Percentiles rank a stretch among this genome's conserved stretches.
These are phyloP conservation scores for Phytopythium cucurbitacearum DNA, from an alignment of 352 stramenopile genomes.

Conservation along the genomic window DNA sequence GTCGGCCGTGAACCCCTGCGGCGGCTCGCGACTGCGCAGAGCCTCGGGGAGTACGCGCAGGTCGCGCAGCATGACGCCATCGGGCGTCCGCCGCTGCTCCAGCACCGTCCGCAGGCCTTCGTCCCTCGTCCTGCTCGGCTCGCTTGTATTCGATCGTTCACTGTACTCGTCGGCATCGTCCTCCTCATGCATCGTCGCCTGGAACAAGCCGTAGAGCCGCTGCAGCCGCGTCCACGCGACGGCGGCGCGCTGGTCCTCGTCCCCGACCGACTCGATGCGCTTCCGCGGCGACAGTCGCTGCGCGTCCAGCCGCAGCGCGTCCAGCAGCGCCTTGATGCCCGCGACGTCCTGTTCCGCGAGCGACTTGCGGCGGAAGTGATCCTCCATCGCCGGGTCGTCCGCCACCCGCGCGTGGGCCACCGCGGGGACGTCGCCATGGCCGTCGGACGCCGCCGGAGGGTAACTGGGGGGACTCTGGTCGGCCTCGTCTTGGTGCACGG, in stretches of 20 bases:
- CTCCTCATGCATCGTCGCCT: conserved; percentile 23
- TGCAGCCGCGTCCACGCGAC: conserved; percentile 55
- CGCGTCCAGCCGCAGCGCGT: conserved; percentile 2
- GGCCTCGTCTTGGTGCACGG: conserved; percentile 49
- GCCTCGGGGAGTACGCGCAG: conserved; percentile 36
- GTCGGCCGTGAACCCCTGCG: conserved; percentile 62
- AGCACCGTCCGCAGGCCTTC: conserved; percentile 47
- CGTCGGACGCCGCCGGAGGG: conserved; percentile 12
- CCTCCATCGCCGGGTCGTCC: conserved; percentile 20
- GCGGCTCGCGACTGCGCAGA: conserved; percentile 14
- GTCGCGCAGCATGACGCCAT: conserved; percentile 46
- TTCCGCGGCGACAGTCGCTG: conserved; percentile 7
- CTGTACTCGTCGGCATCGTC: conserved; percentile 15
- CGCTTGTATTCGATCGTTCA: neutral
- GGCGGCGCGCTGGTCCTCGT: conserved; percentile 47
- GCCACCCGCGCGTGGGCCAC: conserved; percentile 41
- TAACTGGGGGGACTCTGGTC: conserved; percentile 4
- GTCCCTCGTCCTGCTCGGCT: conserved; percentile 15
- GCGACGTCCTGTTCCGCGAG: conserved; percentile 19
- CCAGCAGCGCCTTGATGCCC: conserved; percentile 15
- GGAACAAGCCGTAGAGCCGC: conserved; percentile 59
- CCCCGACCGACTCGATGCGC: conserved; percentile 22
- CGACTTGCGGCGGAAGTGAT: conserved; percentile 16
- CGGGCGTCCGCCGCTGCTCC: conserved; percentile 26
- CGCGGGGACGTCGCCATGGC: conserved; percentile 17